Evolutionary conservation across 2,329 filamentous ascomycete species (phyloP), one percentile per base, ranked within the genome.

Genomic region (Hypoxylon sp.): DNA sequence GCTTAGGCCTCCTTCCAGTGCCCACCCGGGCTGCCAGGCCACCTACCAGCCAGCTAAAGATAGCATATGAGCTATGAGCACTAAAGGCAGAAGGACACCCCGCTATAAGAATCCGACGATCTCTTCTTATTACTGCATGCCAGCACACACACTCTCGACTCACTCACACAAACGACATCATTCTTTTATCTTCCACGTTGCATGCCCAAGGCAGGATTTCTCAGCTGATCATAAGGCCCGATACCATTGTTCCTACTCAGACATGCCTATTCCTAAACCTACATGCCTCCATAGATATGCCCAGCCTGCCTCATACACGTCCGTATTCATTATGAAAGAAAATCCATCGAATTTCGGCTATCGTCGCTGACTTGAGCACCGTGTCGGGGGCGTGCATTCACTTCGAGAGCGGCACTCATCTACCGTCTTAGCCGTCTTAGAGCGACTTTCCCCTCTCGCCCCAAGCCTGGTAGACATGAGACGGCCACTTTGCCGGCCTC

Each of bases 71-170:
- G 29, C 21, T 26, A 56, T 60, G 56, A 55, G 48, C n/a, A n/a
- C n/a, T n/a, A n/a, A 60, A 43, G 24, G 27, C 4, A 21, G 35
- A 31, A 21, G 35, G 26, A 42, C 50, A 23, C 46, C 55, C 41
- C 55, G 46, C 20, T 55, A 49, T 17, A 52, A 41, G 55, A 50
- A 58, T 54, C 49, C n/a, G 31, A 46, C 23, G 20, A 53, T 40
- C 42, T 46, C 31, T 18, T 45, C 38, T 53, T 41, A 48, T 23
- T 35, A 35, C 33, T 35, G 21, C 38, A 41, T 48, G 31, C 20
- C 20, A 58, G 29, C 31, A 15, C 31, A 33, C 31, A 33, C 31
- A 11, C 27, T 11, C 27, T 3, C 27, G 15, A 33, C 31, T 15
- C 31, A 11, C 27, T 11, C 27, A 10, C 27, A 9, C 42, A 57